Evolutionary conservation across 371 early-diverging fungal species (phyloP).

Genomic region (Basidiobolus meristosporus): DNA sequence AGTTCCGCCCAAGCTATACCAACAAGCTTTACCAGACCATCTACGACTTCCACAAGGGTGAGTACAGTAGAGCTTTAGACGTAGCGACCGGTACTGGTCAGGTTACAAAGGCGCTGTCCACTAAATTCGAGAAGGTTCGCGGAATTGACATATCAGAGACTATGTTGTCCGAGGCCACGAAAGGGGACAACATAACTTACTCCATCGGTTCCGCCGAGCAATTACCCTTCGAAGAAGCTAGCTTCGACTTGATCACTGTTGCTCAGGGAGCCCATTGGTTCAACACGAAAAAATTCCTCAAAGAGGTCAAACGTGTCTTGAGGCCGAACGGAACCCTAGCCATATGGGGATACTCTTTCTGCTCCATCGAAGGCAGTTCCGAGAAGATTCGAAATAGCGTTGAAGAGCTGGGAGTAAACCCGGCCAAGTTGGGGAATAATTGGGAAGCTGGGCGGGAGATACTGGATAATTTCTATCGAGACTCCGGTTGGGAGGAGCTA

Average conservation of each 20-base stretch:
- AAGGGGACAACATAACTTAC: constrained; percentile 23
- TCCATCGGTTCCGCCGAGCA: constrained; percentile 19
- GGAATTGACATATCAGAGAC: constrained; percentile 22
- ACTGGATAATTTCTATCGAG: no score
- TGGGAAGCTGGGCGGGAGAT: no score
- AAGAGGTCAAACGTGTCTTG: constrained; percentile 38
- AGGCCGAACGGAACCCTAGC: constrained; percentile 43
- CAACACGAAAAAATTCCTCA: constrained; percentile 24
- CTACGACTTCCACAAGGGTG: constrained; percentile 6
- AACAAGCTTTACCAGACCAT: constrained; percentile 8
- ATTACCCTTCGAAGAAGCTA: constrained; percentile 4
- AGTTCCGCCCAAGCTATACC: constrained; percentile 21
- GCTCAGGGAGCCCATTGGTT: constrained; percentile 50
- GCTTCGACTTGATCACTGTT: constrained; percentile 30
- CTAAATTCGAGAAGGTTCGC: constrained; percentile 18
- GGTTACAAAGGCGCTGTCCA: constrained; percentile 19
- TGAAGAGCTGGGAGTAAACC: no score
- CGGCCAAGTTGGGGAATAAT: no score
- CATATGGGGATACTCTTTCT: constrained; percentile 22
- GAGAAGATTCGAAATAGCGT: no score
- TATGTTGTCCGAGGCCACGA: constrained; percentile 22
- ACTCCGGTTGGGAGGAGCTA: no score
- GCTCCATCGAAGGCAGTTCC: no score
- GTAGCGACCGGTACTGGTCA: constrained; percentile 30
- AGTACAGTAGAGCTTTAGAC: constrained; percentile 15